Conservation (phyloP, 2,329 filamentous ascomycete species). For the Botryosphaeria dothidea region DNA sequence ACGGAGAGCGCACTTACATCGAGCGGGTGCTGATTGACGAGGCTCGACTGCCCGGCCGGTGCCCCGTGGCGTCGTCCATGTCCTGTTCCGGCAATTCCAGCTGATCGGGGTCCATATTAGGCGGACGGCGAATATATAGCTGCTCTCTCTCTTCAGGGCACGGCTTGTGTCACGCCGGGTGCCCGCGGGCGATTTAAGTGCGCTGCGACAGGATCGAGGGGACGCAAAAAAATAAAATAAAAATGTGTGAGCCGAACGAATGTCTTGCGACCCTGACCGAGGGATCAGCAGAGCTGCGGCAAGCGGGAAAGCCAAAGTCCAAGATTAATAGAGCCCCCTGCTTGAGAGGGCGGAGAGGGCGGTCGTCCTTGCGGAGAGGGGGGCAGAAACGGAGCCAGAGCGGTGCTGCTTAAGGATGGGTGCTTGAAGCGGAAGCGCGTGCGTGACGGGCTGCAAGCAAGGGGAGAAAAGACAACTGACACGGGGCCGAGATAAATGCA, state of each 20-base stretch:
- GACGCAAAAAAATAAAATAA: neutral
- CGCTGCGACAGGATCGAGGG: neutral
- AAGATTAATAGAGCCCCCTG: neutral
- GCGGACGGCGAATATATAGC: neutral
- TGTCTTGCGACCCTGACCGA: neutral
- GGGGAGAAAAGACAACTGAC: neutral
- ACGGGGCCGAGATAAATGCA: conserved; percentile 2
- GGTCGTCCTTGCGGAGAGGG: neutral
- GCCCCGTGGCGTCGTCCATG: conserved; percentile 7
- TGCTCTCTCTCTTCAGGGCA: too few relatives aligned
- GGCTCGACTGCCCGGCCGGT: conserved; percentile 7
- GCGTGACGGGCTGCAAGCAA: conserved; percentile 2
- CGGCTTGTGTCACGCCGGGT: conserved; percentile 9
- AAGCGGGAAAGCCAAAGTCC: neutral
- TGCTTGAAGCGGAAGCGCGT: neutral
- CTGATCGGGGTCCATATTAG: conserved; percentile 7
- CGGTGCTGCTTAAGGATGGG: neutral
- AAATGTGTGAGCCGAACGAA: neutral
- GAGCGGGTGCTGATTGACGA: conserved; percentile 7
- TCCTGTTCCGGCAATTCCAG: neutral
- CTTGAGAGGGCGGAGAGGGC: neutral
- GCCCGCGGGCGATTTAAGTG: neutral
- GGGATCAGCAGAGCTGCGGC: neutral
- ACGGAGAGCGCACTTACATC: conserved; percentile 13
- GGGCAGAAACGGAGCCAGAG: neutral